Evolutionary conservation across 2,329 filamentous ascomycete genomes (phyloP), one percentile per base, ranked within the genome.

Genomic region (Sarocladium strictum): DNA sequence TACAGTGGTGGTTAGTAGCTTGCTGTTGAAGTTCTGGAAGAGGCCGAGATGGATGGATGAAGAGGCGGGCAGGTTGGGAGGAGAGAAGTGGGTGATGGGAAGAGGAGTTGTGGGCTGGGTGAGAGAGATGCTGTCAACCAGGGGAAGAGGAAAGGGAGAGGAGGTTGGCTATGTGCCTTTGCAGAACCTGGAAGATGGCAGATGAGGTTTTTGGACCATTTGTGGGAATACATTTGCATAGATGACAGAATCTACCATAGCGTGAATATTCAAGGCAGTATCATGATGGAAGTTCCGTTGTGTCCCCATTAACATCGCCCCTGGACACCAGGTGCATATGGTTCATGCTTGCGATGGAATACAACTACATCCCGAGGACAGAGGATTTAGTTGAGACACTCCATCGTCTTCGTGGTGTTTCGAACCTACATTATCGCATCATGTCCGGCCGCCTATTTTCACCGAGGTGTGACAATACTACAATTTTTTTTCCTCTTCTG

Each of bases 41-140:
- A 77, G 92, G 15, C 94, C 94, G 0, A 72, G 72, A 27, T 97
- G 91, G 91, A 93, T 97, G 89, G 83, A 89, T 45, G 83, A 88
- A 60, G 80, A 87, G 29, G 83, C 87, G 60, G 78, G 79, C 60
- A 80, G 80, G 54, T 75, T 6, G 27, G 50, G 77, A 29, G 73
- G 72, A 3, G 61, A 73, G 37, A 70, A 65, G 59, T 72, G 70
- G 64, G 72, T 67, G 60, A 68, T 69, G 45, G 75, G 76, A 23
- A 70, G 70, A 45, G 69, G 75, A 5, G 51, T 78, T 14, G 63
- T 75, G 15, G 71, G 70, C 3, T 72, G 75, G 59, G 64, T 71
- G 10, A 65, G 70, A 40, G 76, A 79, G 59, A 60, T 73, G 41
- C 60, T 73, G 1, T 63, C 67, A 23, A 62, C 65, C 21, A 58